Conservation (phyloP, 495 filamentous ascomycete species). For the Venustampulla echinocandica region DNA sequence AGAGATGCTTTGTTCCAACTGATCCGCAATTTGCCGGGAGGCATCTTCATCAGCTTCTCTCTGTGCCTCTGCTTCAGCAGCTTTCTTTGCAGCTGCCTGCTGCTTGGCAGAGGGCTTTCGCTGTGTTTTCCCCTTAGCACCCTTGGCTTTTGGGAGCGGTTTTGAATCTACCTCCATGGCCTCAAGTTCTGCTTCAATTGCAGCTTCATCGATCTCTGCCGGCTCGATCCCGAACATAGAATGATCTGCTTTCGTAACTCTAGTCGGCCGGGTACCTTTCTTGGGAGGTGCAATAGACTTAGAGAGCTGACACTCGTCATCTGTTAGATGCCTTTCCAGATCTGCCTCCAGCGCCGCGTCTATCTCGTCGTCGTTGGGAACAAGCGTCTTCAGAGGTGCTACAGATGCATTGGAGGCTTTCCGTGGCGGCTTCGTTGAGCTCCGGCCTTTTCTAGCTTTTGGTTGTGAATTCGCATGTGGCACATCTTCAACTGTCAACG, state of each 20-base stretch:
- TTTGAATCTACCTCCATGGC: slow-evolving; percentile 32
- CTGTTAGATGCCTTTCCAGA: slow-evolving; percentile 48
- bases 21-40: slow-evolving; percentile 24
- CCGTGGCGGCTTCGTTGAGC: slow-evolving; percentile 27
- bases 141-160: slow-evolving; percentile 34
- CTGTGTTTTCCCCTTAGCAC: slow-evolving; percentile 19
- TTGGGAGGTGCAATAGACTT: not conserved
- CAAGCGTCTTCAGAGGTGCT: slow-evolving; percentile 38
- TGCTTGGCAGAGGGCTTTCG: slow-evolving; percentile 19
- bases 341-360: slow-evolving; percentile 62
- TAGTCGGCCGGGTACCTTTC: slow-evolving; percentile 7
- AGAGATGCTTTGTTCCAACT: slow-evolving; percentile 33
- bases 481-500: slow-evolving; percentile 3
- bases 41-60: slow-evolving; percentile 26
- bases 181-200: slow-evolving; percentile 35
- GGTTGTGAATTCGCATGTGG: slow-evolving; percentile 13
- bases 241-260: slow-evolving; percentile 14
- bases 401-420: slow-evolving; percentile 40
- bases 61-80: slow-evolving; percentile 23
- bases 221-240: slow-evolving; percentile 37
- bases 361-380: slow-evolving; percentile 55
- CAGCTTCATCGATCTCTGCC: slow-evolving; percentile 35
- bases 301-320: slow-evolving; percentile 37
- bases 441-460: slow-evolving; percentile 15
- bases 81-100: slow-evolving; percentile 16